phyloP scores from a whole-genome alignment of 768 basidiomycete species.

The Lyophyllum decastes region DNA sequence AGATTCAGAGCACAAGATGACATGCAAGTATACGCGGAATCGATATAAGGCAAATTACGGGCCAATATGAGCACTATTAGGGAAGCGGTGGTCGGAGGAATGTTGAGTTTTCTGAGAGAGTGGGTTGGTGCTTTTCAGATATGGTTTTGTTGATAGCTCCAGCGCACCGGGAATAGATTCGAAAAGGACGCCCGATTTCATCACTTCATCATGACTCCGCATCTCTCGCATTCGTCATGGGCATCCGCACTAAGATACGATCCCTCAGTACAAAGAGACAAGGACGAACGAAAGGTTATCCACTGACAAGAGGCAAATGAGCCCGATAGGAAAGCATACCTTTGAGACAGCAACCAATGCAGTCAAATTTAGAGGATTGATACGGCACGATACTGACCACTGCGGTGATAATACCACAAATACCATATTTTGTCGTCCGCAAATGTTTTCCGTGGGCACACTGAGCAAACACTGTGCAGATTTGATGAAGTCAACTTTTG shows the following conservation, averaged over 20 bases:
- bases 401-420: slow-evolving; percentile 17
- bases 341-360: background rate
- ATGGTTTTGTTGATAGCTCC: too few species aligned
- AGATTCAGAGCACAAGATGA: too few species aligned
- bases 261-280: background rate
- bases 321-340: slow-evolving; percentile 24
- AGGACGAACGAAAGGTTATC: background rate
- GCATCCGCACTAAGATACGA: slow-evolving; percentile 1
- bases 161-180: too few species aligned
- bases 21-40: too few species aligned
- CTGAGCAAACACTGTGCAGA: slow-evolving; percentile 23
- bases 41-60: too few species aligned
- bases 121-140: too few species aligned
- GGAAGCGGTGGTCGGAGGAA: too few species aligned
- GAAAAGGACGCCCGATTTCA: too few species aligned
- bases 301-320: slow-evolving; percentile 13
- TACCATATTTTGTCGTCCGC: slow-evolving; percentile 20
- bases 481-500: too few species aligned
- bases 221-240: slow-evolving; percentile 13
- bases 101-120: too few species aligned
- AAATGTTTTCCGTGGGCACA: slow-evolving; percentile 24
- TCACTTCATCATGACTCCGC: slow-evolving; percentile 3
- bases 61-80: too few species aligned
- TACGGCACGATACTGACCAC: slow-evolving; percentile 7
- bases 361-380: background rate